These are phyloP conservation scores for Dovyalis caffra DNA, from an alignment of 345 rosid species.

Conservation along the genomic window DNA sequence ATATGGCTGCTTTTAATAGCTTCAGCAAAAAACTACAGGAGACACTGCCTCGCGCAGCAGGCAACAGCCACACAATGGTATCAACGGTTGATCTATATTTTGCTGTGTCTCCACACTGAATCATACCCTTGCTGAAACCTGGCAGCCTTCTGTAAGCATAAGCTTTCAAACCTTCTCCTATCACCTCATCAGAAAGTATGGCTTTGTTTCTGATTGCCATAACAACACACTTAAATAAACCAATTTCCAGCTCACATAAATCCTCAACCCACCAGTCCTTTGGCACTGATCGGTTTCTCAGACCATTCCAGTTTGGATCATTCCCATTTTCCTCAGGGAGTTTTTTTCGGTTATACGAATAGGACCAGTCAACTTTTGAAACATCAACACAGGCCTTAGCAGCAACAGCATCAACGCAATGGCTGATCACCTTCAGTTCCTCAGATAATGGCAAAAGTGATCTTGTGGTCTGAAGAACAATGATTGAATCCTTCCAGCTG, in stretches of 20 bases:
- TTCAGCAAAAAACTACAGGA: conserved; percentile 79
- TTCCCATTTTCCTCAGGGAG: conserved; percentile 56
- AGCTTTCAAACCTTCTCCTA: conserved; percentile 89
- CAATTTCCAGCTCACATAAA: conserved; percentile 74
- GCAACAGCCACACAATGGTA: conserved; percentile 57
- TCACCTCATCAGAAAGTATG: conserved; percentile 47
- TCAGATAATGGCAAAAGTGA: conserved; percentile 54
- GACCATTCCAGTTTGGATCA: conserved; percentile 30
- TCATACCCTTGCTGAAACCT: conserved; percentile 60
- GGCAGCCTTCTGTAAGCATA: conserved; percentile 70
- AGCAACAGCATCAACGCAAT: conserved; percentile 70
- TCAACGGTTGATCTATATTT: conserved; percentile 59
- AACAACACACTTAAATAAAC: conserved; percentile 56
- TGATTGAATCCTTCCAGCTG: conserved; percentile 93
- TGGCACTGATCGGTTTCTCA: conserved; percentile 56
- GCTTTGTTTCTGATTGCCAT: conserved; percentile 47
- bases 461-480: conserved; percentile 64
- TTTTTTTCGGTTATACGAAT: conserved; percentile 68
- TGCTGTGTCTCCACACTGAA: conserved; percentile 44
- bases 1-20: conserved; percentile 67
- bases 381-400: conserved; percentile 57
- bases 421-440: conserved; percentile 57
- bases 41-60: conserved; percentile 63
- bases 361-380: conserved; percentile 82
- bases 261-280: conserved; percentile 96